Evolutionary conservation across 2,329 filamentous ascomycete genomes (phyloP), one percentile per base, ranked within the genome.

Genomic region (Dryadomyces quercivorus): DNA sequence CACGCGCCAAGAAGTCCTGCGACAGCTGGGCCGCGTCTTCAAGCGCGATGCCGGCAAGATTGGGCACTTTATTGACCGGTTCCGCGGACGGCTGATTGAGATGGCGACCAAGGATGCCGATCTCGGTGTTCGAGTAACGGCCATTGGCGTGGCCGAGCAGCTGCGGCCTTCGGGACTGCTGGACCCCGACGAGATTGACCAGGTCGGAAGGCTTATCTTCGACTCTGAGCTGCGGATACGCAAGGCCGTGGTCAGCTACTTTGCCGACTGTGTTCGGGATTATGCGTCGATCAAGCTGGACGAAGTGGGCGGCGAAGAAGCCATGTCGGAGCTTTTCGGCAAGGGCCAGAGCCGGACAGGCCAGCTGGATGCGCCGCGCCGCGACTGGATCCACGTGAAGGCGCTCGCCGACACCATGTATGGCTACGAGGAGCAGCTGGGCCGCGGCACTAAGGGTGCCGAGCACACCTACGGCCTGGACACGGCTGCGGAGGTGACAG

Each of bases 61-160:
- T 52, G 86, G 89, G 55, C 88, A 90, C 57, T 98, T 97, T 63
- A 95, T 94, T 40, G 93, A 97, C 66, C 80, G 90, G 50, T 98
- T 97, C 68, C 80, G 91, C 50, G 76, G 84, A 6, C 83, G 93
- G 31, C 75, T 98, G 43, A 85, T 97, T 26, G 93, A 98, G 70
- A 96, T 98, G 74, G 91, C 91, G 0, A 88, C 86, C 7, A 81
- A 82, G 58, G 93, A 98, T 67, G 80, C 85, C 0, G 93, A 98
- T 61, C 73, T 86, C 15, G 78, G 77, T 52, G 89, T 97, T 34
- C 84, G 93, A 40, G 85, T 89, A 8, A 78, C 83, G 7, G 85
- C 88, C 9, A 86, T 98, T 50, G 81, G 88, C 53, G 78, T 95
- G 44, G 81, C 96, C 18, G 88, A 95, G 60, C 77, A 85, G 22